Percentiles rank a stretch among this genome's conserved stretches.
phyloP scores from a whole-genome alignment of 2,329 filamentous ascomycete species.

The Gnomoniopsis sp. region DNA sequence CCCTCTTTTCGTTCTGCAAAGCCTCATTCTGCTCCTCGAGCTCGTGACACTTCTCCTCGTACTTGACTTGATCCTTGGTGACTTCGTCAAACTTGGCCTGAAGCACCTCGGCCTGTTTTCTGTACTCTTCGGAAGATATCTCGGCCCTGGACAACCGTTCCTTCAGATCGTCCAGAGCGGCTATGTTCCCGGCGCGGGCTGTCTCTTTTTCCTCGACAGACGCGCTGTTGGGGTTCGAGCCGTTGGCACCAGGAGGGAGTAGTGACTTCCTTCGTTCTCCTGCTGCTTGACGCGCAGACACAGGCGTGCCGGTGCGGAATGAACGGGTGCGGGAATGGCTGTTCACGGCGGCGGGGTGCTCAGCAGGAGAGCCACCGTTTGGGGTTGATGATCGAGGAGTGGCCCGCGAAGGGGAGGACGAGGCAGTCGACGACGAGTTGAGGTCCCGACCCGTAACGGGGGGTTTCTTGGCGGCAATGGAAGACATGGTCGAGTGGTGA shows the following conservation, averaged over 20 bases:
- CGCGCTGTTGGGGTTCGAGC: slow-evolving; percentile 34
- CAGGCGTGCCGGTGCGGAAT: slow-evolving; percentile 59
- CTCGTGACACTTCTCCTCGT: slow-evolving; percentile 87
- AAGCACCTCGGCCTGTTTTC: slow-evolving; percentile 80
- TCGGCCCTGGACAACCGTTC: slow-evolving; percentile 80
- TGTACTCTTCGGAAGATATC: slow-evolving; percentile 69
- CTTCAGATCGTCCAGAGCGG: slow-evolving; percentile 79
- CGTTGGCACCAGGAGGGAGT: slow-evolving; percentile 33
- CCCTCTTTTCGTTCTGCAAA: slow-evolving; percentile 80
- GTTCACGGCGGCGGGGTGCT: slow-evolving; percentile 41
- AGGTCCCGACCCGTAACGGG: slow-evolving; percentile 45
- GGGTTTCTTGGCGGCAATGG: slow-evolving; percentile 49
- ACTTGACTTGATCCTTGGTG: slow-evolving; percentile 73
- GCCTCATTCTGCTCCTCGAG: slow-evolving; percentile 78
- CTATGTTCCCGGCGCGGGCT: slow-evolving; percentile 73
- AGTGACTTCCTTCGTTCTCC: slow-evolving; percentile 55
- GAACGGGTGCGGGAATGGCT: slow-evolving; percentile 49
- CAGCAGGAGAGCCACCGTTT: slow-evolving; percentile 39
- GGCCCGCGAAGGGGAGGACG: slow-evolving; percentile 36
- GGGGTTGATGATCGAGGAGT: slow-evolving; percentile 46
- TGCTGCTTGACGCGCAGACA: slow-evolving; percentile 70
- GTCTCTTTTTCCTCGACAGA: slow-evolving; percentile 62
- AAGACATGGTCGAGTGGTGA: slow-evolving; percentile 40
- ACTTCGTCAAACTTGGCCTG: slow-evolving; percentile 85
- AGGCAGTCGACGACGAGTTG: slow-evolving; percentile 26